Percentiles rank a stretch among this genome's conserved stretches.
These are phyloP conservation scores for Pseudogymnoascus sp. DNA, from an alignment of 2,329 filamentous ascomycete genomes.

Conservation along the genomic window DNA sequence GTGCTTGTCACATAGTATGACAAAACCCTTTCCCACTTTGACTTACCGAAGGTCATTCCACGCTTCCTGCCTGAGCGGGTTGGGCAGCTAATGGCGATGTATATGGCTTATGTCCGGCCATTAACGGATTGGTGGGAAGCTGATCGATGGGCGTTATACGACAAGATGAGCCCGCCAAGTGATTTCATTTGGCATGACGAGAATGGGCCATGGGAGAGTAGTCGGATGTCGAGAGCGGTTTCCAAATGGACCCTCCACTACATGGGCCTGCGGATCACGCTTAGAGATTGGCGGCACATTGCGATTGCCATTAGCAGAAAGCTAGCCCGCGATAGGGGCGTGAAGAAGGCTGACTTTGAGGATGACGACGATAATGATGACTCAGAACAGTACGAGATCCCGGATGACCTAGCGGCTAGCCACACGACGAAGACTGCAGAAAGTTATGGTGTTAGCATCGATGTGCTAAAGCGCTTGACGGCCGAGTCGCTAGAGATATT, in stretches of 20 bases:
- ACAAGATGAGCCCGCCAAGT: neutral
- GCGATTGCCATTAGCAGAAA: neutral
- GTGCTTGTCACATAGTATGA: neutral
- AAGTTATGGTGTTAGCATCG: constrained; percentile 4
- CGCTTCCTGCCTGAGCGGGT: neutral
- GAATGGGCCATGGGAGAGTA: neutral
- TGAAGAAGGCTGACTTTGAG: constrained; percentile 1
- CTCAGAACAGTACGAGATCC: neutral
- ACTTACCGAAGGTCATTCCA: neutral
- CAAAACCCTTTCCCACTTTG: neutral
- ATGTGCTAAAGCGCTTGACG: constrained; percentile 12
- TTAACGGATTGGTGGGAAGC: neutral
- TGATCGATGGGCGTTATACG: neutral
- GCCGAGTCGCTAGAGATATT: constrained; percentile 13
- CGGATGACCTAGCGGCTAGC: constrained; percentile 1
- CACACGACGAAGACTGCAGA: neutral
- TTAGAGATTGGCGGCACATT: neutral
- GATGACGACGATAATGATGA: neutral
- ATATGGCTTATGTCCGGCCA: constrained; percentile 1
- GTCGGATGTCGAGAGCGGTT: neutral
- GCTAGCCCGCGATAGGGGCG: neutral
- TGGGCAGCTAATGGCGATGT: neutral
- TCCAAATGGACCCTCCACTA: neutral
- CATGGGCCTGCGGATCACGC: neutral
- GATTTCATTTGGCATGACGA: constrained; percentile 1